Evolutionary conservation across 73 alveolate species (phyloP).

Genomic region (Effrenium voratum): DNA sequence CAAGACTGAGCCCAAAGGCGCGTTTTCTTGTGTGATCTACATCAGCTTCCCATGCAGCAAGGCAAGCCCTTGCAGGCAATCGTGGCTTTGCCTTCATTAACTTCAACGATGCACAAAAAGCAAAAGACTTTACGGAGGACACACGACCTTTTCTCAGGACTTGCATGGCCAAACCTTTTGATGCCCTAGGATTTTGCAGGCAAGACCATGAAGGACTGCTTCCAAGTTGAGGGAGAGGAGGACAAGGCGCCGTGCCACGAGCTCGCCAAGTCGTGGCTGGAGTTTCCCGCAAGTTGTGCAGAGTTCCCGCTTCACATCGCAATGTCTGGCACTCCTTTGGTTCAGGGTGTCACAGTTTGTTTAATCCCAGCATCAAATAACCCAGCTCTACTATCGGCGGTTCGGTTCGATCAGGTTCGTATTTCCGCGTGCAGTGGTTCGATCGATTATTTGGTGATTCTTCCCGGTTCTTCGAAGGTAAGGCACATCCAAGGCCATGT

Average conservation of each 20-base stretch:
- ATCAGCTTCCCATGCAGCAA: too few relatives aligned
- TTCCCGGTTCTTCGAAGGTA: too few relatives aligned
- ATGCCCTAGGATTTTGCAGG: conserved; percentile 16
- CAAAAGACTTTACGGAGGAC: conserved; percentile 45
- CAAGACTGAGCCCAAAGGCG: conserved; percentile 67
- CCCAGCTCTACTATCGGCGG: too few relatives aligned
- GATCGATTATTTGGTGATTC: too few relatives aligned
- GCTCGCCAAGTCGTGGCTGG: background rate
- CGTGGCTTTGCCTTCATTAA: conserved; percentile 88
- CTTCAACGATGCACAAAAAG: conserved; percentile 36
- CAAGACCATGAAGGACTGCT: conserved; percentile 18
- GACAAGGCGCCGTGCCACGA: conserved; percentile 20
- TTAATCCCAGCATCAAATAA: too few relatives aligned
- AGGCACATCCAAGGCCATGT: too few relatives aligned
- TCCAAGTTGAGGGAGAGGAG: conserved; percentile 26
- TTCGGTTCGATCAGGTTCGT: too few relatives aligned
- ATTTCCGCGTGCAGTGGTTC: too few relatives aligned
- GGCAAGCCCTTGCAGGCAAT: background rate
- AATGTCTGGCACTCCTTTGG: too few relatives aligned
- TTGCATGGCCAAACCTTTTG: background rate
- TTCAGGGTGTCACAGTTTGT: too few relatives aligned
- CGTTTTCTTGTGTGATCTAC: background rate
- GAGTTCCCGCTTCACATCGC: too few relatives aligned
- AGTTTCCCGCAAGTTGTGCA: background rate
- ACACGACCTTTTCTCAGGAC: background rate